Base-by-base conservation (phyloP, 768 basidiomycete species). In the Chalciporus piperatus region DNA sequence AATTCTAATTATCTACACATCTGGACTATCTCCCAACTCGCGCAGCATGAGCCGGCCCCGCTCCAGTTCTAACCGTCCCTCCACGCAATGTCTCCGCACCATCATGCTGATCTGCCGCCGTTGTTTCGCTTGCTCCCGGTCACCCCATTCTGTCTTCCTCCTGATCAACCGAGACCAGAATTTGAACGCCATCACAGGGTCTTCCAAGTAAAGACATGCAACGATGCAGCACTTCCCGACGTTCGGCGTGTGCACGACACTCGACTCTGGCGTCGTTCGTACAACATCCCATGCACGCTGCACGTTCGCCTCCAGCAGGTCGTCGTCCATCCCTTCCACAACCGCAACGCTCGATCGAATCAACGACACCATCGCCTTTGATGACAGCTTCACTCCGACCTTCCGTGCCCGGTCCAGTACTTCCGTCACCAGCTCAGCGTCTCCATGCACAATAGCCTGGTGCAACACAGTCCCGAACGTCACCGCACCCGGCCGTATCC, bases 401-500 rank as follows among this genome's bases (percentile, higher is more conserved):
- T 63, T 58, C n/a, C 67, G 66, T 37, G 79, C 74, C 35, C 65
- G 72, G 22, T 56, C 55, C 25, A 80, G 64, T 59, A 86, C 66
- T 39, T 70, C 59, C 13, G 62, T 52, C 28, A 78, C 78, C 23
- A 87, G 66, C 27, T 70, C 64, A 43, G 58, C 51, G 48, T 85
- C 75, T 23, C 70, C 69, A 42, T 76, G 73, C 19, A 66, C 55
- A 30, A 79, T 65, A 10, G 87, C 84, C 50, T 75, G 71, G 54
- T 85, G 83, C 52, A 89, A 68, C 39, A 85, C 76, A 0, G 84
- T 85, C 27, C 82, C 83, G 65, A 77, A 82, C 39, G 80, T 77
- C 32, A 81, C 74, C 19, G 66, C 68, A 60, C 83, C 79, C 1
- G 84, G 84, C 35, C 58, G 60, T 25, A 85, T 53, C 16, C 82